Percentiles rank a stretch among this genome's conserved stretches.
These are phyloP conservation scores for Rhododendron williamsianum DNA, from an alignment of 148 eudicot species.

Conservation along the genomic window DNA sequence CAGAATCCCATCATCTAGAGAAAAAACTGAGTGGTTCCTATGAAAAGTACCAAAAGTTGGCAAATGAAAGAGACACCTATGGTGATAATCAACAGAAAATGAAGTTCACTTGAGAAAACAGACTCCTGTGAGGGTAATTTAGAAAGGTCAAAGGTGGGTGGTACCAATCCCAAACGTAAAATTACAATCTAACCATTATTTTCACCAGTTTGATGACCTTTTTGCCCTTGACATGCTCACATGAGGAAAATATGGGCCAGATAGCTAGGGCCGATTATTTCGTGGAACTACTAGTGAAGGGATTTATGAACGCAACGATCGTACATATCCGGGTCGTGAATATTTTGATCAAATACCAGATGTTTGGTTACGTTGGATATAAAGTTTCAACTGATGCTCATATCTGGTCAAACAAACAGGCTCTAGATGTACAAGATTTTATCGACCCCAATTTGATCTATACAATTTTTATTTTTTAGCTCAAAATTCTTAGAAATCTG, in stretches of 20 bases:
- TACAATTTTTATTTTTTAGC: neutral
- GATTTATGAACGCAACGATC: too few relatives aligned
- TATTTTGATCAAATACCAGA: neutral
- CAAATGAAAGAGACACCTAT: constrained; percentile 8
- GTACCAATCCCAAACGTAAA: neutral
- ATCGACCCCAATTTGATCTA: neutral
- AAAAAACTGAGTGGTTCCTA: neutral
- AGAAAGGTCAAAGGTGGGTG: neutral
- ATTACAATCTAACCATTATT: neutral
- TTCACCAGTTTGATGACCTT: neutral
- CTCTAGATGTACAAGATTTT: neutral
- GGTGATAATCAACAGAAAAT: neutral
- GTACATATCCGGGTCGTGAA: neutral
- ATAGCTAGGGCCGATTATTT: neutral
- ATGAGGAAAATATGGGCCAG: neutral
- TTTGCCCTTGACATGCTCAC: neutral
- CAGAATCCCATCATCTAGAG: neutral
- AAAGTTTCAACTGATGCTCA: neutral
- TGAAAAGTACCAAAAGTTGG: neutral
- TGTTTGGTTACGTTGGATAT: neutral
- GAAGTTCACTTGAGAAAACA: neutral
- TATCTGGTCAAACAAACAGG: neutral
- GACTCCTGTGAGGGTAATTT: neutral
- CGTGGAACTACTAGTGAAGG: neutral
- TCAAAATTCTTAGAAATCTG: neutral